Conservation (phyloP, 2,329 filamentous ascomycete genomes). For the Penicillium sp. region DNA sequence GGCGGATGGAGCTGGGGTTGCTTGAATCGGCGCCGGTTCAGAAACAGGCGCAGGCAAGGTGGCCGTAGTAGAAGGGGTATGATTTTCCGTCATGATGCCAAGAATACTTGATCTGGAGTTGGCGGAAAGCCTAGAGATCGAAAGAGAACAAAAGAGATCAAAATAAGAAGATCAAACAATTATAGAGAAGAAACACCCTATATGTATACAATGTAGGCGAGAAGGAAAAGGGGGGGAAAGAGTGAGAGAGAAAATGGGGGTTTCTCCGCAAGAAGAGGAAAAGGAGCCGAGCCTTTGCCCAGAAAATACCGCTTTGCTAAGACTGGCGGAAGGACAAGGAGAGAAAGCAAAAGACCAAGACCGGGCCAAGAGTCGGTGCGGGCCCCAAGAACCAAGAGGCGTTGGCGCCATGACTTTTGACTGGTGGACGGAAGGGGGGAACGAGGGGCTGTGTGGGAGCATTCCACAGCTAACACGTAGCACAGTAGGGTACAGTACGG, state of each 20-base stretch:
- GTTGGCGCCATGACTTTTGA: conserved; percentile 12
- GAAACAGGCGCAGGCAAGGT: conserved; percentile 27
- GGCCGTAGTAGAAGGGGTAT: conserved; percentile 28
- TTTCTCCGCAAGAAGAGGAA: conserved; percentile 19
- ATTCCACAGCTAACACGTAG: conserved; percentile 12
- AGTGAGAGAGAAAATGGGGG: background rate
- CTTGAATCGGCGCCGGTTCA: conserved; percentile 25
- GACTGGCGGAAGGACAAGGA: conserved; percentile 33
- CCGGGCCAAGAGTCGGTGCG: conserved; percentile 36
- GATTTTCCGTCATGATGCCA: conserved; percentile 43
- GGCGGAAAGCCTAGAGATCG: conserved; percentile 29
- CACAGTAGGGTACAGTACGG: conserved; percentile 5
- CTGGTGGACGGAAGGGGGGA: conserved; percentile 12
- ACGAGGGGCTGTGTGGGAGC: conserved; percentile 21
- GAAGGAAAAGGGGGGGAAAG: conserved; percentile 12
- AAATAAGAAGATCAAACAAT: conserved; percentile 1
- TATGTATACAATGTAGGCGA: conserved; percentile 2
- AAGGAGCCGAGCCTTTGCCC: conserved; percentile 36
- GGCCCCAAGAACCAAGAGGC: conserved; percentile 19
- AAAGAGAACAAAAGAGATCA: conserved; percentile 12
- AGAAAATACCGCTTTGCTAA: conserved; percentile 34
- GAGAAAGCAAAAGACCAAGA: conserved; percentile 31
- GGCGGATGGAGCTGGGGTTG: conserved; percentile 26
- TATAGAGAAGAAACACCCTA: background rate
- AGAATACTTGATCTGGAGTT: conserved; percentile 35